phyloP scores from a whole-genome alignment of 1,284 basidiomycete species.

The Phellopilus nigrolimitatus region DNA sequence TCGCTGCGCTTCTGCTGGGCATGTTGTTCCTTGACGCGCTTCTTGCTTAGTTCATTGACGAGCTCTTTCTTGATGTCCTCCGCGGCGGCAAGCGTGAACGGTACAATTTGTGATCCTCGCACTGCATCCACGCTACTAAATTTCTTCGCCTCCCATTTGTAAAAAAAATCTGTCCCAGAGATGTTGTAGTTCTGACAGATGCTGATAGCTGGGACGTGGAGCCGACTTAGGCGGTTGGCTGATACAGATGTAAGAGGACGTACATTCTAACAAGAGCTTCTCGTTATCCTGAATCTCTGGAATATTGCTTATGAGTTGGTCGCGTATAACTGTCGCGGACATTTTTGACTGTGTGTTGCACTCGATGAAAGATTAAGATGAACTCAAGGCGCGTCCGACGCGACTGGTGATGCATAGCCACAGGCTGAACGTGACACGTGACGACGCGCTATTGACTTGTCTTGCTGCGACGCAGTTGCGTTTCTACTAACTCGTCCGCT shows the following conservation, averaged over 20 bases:
- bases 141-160: conserved; percentile 64
- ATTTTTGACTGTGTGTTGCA: conserved; percentile 3
- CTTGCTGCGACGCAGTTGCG: too few species aligned
- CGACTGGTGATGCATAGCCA: background rate
- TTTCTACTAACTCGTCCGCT: too few species aligned
- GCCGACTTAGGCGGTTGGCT: background rate
- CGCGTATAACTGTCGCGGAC: conserved; percentile 6
- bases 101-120: conserved; percentile 30
- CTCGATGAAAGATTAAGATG: background rate
- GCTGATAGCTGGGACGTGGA: conserved; percentile 42
- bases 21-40: conserved; percentile 37
- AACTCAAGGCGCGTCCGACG: background rate
- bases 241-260: background rate
- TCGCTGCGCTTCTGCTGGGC: conserved; percentile 21
- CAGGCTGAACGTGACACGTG: too few species aligned
- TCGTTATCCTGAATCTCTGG: conserved; percentile 17
- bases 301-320: conserved; percentile 10
- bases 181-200: conserved; percentile 65
- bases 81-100: conserved; percentile 48
- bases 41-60: conserved; percentile 44
- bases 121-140: conserved; percentile 32
- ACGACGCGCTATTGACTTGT: too few species aligned
- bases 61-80: conserved; percentile 50
- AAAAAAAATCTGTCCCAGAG: conserved; percentile 52
- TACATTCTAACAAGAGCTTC: conserved; percentile 24